Evolutionary conservation across 306 rosid genomes (phyloP).

Genomic region (Herpetospermum pedunculosum): DNA sequence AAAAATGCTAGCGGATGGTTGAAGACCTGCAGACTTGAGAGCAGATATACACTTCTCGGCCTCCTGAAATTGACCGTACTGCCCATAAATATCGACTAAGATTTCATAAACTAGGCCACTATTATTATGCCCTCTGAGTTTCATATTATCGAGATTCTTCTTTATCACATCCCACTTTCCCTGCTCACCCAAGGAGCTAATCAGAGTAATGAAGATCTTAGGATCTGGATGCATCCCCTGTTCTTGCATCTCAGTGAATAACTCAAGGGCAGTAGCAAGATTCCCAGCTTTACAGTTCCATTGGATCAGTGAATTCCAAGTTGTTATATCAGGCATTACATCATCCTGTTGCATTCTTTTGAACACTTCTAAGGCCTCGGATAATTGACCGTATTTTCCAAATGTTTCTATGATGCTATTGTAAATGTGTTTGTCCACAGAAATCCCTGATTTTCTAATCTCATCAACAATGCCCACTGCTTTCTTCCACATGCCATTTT

Average conservation of each 20-base stretch:
- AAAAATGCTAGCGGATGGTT: constrained; percentile 36
- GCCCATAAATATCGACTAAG: constrained; percentile 67
- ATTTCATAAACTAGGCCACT: constrained; percentile 45
- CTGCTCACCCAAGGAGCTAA: constrained; percentile 60
- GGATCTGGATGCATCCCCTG: constrained; percentile 78
- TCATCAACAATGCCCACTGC: constrained; percentile 53
- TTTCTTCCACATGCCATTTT: constrained; percentile 88
- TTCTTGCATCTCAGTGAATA: constrained; percentile 56
- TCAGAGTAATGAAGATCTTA: constrained; percentile 51
- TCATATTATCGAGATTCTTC: constrained; percentile 49
- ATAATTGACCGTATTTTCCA: constrained; percentile 59
- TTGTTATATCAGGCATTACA: constrained; percentile 44
- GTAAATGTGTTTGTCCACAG: constrained; percentile 39
- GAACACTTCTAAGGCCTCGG: constrained; percentile 50
- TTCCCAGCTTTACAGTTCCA: constrained; percentile 60
- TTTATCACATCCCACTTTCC: constrained; percentile 65
- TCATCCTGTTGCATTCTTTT: constrained; percentile 50
- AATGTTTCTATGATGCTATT: constrained; percentile 61
- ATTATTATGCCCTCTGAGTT: constrained; percentile 31
- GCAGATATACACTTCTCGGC: constrained; percentile 52
- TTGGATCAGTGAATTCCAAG: constrained; percentile 59
- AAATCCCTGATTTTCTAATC: constrained; percentile 43
- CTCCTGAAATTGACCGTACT: constrained; percentile 52
- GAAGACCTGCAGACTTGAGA: constrained; percentile 49
- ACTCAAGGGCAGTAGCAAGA: constrained; percentile 33